These are phyloP conservation scores for Populus hybrid DNA, from an alignment of 441 rosid species.

Conservation along the genomic window DNA sequence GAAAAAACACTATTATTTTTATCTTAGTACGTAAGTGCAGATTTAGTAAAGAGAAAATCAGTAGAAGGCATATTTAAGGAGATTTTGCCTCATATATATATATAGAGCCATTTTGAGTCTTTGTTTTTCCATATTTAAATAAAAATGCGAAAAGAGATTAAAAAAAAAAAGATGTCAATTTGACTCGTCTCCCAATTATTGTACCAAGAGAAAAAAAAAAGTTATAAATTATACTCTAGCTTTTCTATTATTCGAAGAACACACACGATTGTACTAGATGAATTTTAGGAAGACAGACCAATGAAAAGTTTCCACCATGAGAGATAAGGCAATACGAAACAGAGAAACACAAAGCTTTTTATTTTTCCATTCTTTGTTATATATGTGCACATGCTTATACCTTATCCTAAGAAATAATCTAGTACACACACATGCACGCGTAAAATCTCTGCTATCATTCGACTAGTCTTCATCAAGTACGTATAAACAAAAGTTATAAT, in stretches of 20 bases:
- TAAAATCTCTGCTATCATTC: conserved; percentile 6
- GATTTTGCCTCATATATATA: too few relatives aligned
- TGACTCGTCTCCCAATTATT: background rate
- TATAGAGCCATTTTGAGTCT: too few relatives aligned
- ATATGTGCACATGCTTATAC: background rate
- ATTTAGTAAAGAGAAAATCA: too few relatives aligned
- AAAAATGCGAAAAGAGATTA: background rate
- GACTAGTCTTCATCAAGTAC: background rate
- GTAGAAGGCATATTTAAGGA: too few relatives aligned
- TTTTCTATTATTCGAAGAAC: background rate
- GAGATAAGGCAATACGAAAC: background rate
- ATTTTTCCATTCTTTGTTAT: too few relatives aligned
- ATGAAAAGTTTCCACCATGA: background rate
- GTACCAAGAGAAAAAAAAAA: background rate
- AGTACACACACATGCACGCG: background rate
- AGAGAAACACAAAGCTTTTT: background rate
- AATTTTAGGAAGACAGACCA: background rate
- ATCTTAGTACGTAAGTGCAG: too few relatives aligned
- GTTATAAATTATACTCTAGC: background rate
- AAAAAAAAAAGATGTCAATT: too few relatives aligned
- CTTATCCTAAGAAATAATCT: conserved; percentile 19
- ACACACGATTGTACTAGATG: background rate
- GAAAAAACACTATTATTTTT: too few relatives aligned
- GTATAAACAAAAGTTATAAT: too few relatives aligned
- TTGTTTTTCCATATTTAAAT: too few relatives aligned